Percentiles rank a stretch among this genome's conserved stretches.
Conservation (phyloP, 805 yeast genomes). For the Suhomyces sp. region DNA sequence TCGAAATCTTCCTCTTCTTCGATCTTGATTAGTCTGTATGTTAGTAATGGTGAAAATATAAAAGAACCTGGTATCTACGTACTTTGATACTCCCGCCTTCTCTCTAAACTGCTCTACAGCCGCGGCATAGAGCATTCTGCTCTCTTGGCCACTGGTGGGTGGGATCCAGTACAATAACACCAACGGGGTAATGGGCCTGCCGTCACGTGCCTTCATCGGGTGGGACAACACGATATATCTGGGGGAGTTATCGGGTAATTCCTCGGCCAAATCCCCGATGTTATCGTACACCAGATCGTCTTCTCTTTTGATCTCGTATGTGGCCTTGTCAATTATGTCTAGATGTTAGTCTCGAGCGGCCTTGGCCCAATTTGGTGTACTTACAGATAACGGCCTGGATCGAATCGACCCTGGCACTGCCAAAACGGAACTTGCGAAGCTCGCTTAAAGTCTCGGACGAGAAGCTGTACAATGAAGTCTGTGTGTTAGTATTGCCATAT, state of each 20-base stretch:
- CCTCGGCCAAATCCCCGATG: conserved; percentile 66
- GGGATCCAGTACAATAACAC: conserved; percentile 88
- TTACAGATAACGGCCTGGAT: conserved; percentile 62
- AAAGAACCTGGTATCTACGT: conserved; percentile 17
- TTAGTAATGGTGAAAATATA: conserved; percentile 13
- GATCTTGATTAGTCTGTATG: conserved; percentile 51
- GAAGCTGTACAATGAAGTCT: conserved; percentile 54
- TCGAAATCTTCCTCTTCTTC: conserved; percentile 72
- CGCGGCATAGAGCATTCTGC: conserved; percentile 87
- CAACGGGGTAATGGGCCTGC: conserved; percentile 69
- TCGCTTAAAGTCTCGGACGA: conserved; percentile 56
- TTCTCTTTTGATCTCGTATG: conserved; percentile 52
- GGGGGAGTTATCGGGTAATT: conserved; percentile 79
- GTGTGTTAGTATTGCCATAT: conserved; percentile 1
- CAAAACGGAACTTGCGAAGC: conserved; percentile 69
- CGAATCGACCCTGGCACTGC: conserved; percentile 60
- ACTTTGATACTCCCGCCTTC: conserved; percentile 72
- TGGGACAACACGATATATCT: conserved; percentile 73
- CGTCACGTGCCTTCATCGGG: conserved; percentile 68
- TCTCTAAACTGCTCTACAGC: conserved; percentile 78
- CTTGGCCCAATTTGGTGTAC: conserved; percentile 16
- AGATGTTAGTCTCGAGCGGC: conserved; percentile 6
- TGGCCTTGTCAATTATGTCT: conserved; percentile 54
- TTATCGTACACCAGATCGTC: conserved; percentile 45
- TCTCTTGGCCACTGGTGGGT: conserved; percentile 75